A percentile compares a stretch with the other conserved stretches of the same genome.
These are phyloP conservation scores for Pyrenophora seminiperda DNA, from an alignment of 2,329 filamentous ascomycete genomes.

Conservation along the genomic window DNA sequence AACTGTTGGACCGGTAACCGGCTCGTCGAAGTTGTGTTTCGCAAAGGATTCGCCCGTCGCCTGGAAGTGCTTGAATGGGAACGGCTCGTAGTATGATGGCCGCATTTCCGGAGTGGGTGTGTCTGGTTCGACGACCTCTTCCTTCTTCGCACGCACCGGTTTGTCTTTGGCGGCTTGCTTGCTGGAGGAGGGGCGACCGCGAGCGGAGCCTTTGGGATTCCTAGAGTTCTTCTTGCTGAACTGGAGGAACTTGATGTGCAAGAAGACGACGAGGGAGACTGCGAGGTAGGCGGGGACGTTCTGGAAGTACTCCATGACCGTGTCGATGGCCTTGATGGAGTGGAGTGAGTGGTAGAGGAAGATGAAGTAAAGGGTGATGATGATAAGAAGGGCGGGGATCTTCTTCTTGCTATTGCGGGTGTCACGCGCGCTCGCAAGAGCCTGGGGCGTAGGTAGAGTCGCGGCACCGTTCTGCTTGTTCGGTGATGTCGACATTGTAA, in stretches of 20 bases:
- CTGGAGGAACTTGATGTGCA: not conserved
- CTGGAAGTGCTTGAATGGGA: slow-evolving; percentile 6
- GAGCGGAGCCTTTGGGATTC: not conserved
- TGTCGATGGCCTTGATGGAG: not conserved
- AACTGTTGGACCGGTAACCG: no score
- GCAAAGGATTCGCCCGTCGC: slow-evolving; percentile 9
- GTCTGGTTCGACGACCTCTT: not conserved
- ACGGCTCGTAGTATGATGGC: not conserved
- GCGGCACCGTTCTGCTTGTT: not conserved
- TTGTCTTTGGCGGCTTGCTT: not conserved
- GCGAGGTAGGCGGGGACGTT: not conserved
- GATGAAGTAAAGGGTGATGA: not conserved
- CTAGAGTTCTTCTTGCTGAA: not conserved
- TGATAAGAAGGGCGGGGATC: not conserved
- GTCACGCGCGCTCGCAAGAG: not conserved
- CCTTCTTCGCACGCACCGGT: not conserved
- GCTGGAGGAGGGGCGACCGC: no score
- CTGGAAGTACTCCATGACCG: not conserved
- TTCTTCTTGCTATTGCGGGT: not conserved
- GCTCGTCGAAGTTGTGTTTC: no score
- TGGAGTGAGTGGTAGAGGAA: not conserved
- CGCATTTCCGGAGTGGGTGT: not conserved
- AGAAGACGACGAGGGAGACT: not conserved
- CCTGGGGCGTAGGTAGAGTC: not conserved
- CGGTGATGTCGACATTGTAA: no score